Evolutionary conservation across 345 rosid genomes (phyloP), one percentile per base, ranked within the genome.

Genomic region (Acer campestre): DNA sequence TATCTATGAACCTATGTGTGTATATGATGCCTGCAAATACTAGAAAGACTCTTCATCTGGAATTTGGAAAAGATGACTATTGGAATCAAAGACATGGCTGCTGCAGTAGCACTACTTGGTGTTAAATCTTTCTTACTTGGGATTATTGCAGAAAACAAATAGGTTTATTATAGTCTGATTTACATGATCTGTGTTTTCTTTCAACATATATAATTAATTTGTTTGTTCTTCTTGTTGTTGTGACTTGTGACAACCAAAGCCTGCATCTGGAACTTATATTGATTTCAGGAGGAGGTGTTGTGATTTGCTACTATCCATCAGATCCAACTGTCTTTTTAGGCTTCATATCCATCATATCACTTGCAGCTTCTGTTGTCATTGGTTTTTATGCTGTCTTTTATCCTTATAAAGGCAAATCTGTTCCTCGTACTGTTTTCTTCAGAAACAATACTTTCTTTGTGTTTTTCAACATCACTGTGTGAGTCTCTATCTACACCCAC

Each of bases 251-350:
- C 4, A 3, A 27, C 29, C 11, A 12, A 70, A 80, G 86, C 82
- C 80, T n/a, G 22, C 80, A 48, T 46, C 68, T 18, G 84, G 84
- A 29, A 16, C 17, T 62, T 76, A n/a, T 76, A 48, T 23, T 67
- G 18, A 2, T 10, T 13, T 73, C 66, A 38, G 51, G 31, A 38
- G 51, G 31, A 29, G 73, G 67, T 14, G 66, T 42, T 67, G 67
- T 59, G 31, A 79, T 73, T 25, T 82, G 87, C 85, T 77, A 78
- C 67, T 80, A 81, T 68, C 78, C 84, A 68, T 67, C 80, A 7
- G 86, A 84, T 46, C 78, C 82, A 6, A 63, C 82, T 0, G 64
- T 82, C 16, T 48, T 61, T 42, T 44, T 79, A 20, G 85, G 85
- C 11, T 82, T 49, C 73, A 56, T 82, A 7, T 82, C 85, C 11